Evolutionary conservation across 2,329 filamentous ascomycete genomes (phyloP).

Genomic region (Cytospora mali): DNA sequence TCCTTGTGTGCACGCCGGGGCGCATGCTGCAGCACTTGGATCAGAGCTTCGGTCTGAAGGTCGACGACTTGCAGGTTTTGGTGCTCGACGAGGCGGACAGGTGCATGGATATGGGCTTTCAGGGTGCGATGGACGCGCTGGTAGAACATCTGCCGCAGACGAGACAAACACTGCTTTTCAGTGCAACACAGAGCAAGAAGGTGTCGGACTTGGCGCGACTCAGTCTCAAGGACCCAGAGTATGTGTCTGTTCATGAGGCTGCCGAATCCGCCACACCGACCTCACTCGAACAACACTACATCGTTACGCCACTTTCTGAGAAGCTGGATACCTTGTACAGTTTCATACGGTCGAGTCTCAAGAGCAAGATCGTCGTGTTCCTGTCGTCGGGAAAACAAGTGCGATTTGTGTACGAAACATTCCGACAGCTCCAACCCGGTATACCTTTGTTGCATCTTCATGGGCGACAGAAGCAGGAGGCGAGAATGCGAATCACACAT

Average conservation of each 20-base stretch:
- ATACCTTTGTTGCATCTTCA: conserved; percentile 91
- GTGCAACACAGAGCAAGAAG: conserved; percentile 92
- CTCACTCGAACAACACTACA: conserved; percentile 87
- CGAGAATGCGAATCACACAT: conserved; percentile 82
- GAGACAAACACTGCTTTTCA: conserved; percentile 92
- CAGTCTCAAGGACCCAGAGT: conserved; percentile 88
- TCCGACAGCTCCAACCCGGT: conserved; percentile 91
- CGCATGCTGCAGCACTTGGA: conserved; percentile 95
- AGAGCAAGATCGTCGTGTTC: conserved; percentile 94
- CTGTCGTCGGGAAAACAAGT: conserved; percentile 95
- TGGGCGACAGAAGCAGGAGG: conserved; percentile 89
- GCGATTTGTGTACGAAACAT: conserved; percentile 90
- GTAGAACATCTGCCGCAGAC: conserved; percentile 85
- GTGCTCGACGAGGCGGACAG: conserved; percentile 95
- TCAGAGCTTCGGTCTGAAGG: conserved; percentile 87
- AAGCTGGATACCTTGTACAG: conserved; percentile 93
- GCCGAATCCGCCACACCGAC: conserved; percentile 79
- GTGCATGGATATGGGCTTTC: conserved; percentile 98
- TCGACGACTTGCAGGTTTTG: conserved; percentile 87
- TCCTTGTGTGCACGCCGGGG: conserved; percentile 91
- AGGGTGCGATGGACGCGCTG: conserved; percentile 86
- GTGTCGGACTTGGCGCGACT: conserved; percentile 89
- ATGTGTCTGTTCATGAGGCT: conserved; percentile 89
- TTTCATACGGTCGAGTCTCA: conserved; percentile 88
- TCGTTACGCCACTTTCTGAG: conserved; percentile 79